phyloP scores from a whole-genome alignment of 2,329 filamentous ascomycete species.

The Paecilomyces sp. region DNA sequence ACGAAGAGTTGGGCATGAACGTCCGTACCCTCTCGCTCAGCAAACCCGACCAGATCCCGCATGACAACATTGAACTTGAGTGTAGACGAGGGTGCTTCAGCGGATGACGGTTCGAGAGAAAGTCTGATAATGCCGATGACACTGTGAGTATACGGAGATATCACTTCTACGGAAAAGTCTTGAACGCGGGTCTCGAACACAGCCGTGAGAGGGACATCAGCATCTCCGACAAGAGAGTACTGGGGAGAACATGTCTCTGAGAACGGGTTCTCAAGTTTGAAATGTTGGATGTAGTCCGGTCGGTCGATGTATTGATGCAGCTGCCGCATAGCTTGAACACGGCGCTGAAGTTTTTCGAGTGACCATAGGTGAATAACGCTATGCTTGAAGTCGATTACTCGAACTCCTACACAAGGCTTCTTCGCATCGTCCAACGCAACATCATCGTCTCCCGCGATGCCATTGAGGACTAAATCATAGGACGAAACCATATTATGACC shows the following conservation, averaged over 20 bases:
- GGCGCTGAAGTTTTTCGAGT: conserved; percentile 79
- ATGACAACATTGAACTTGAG: conserved; percentile 98
- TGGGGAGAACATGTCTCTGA: conserved; percentile 84
- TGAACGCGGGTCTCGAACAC: conserved; percentile 94
- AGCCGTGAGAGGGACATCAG: conserved; percentile 81
- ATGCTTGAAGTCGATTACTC: conserved; percentile 86
- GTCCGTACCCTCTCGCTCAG: conserved; percentile 89
- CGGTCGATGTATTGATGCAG: conserved; percentile 95
- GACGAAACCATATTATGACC: conserved; percentile 87
- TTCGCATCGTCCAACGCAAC: conserved; percentile 68
- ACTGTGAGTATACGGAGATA: conserved; percentile 86
- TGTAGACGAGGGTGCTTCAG: conserved; percentile 82
- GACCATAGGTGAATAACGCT: conserved; percentile 89
- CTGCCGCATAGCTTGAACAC: conserved; percentile 87
- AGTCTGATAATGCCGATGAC: conserved; percentile 86
- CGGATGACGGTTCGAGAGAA: conserved; percentile 86
- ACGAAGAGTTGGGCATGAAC: conserved; percentile 97
- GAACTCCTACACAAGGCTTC: conserved; percentile 85
- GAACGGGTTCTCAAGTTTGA: conserved; percentile 89
- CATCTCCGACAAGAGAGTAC: conserved; percentile 88
- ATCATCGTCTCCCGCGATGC: conserved; percentile 79
- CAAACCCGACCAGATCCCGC: conserved; percentile 91
- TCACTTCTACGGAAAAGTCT: conserved; percentile 84
- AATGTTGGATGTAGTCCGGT: conserved; percentile 88
- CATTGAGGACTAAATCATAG: conserved; percentile 93